Base-by-base conservation (phyloP, 2,329 filamentous ascomycete species). In the Pseudogymnoascus sp. region DNA sequence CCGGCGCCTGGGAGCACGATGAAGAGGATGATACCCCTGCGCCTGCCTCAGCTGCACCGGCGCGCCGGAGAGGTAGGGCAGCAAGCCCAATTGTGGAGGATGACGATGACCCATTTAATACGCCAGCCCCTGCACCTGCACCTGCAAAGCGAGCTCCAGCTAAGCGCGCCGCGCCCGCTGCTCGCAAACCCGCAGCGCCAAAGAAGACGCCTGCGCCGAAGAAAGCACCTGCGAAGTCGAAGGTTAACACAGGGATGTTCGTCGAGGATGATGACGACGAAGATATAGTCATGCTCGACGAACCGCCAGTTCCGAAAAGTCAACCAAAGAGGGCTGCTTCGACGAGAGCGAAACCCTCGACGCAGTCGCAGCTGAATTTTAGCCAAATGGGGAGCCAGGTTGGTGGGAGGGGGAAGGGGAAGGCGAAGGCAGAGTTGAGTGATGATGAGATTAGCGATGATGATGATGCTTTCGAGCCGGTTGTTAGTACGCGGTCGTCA, bases 401-500 rank as follows among this genome's bases (percentile, higher is more conserved):
- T n/a, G 74, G 75, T 28, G 76, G 79, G 63, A 59, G 65, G 21
- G 69, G 66, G 38, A 65, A 65, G 34, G 60, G 64, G n/a, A 57
- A 64, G 33, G 74, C 77, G 35, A 74, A 76, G n/a, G 67, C 81
- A 13, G 82, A 85, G 67, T 79, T 85, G 59, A 86, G 83, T 62
- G 82, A 85, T 61, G 83, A 86, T 67, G 83, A 85, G 69, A 84
- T 86, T 45, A 82, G 79, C 0, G 81, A 83, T 60, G 71, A 72
- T 60, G 81, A 84, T 41, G 80, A 83, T 69, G 77, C 77, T 0
- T 86, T 86, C 69, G 82, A 85, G 69, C 45, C 45, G 15, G 45
- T 52, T 52, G 26, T 9, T 33, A 52, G 26, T 13, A 52, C 45
- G 10, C 45, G 45, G 45, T 52, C 45, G 15, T 19, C 45, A 13